These are phyloP conservation scores for Aspergillus sp. DNA, from an alignment of 2,329 filamentous ascomycete species.

Conservation along the genomic window DNA sequence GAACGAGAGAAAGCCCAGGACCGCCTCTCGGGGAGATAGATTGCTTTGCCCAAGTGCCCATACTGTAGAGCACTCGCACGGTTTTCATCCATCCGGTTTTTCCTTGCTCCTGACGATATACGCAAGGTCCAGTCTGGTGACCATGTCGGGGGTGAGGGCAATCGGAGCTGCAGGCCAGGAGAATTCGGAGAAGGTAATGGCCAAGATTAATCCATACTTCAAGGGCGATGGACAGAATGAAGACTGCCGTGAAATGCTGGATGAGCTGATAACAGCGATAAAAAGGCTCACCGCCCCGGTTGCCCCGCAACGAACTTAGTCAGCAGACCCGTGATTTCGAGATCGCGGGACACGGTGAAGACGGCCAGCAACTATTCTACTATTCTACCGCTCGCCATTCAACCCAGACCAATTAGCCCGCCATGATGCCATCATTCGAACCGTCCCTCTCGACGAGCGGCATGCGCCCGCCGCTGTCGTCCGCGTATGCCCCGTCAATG, in stretches of 20 bases:
- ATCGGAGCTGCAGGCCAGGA: no score
- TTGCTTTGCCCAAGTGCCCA: conserved; percentile 46
- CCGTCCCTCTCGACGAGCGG: conserved; percentile 47
- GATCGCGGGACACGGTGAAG: no score
- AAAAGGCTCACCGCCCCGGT: no score
- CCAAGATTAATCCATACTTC: conserved; percentile 5
- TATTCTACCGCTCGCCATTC: no score
- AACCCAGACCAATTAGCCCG: conserved; percentile 2
- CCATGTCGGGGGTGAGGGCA: conserved; percentile 19
- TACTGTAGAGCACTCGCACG: conserved; percentile 44
- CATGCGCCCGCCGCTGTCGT: conserved; percentile 43
- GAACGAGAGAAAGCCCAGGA: conserved; percentile 42
- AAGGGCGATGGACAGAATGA: no score
- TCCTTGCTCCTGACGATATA: conserved; percentile 21
- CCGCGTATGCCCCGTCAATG: conserved; percentile 49
- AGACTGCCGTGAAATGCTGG: no score
- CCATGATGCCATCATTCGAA: conserved; percentile 44
- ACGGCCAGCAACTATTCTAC: no score
- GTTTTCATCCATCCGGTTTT: conserved; percentile 50
- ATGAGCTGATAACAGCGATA: no score
- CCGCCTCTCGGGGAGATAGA: conserved; percentile 40
- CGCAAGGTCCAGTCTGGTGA: conserved; percentile 13
- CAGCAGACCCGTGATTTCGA: no score
- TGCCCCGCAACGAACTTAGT: conserved; percentile 26
- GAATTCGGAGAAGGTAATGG: no score